A percentile compares a stretch with the other conserved stretches of the same genome.
Conservation (phyloP, 2,329 filamentous ascomycete genomes). For the Chaetomiaceae sp. region DNA sequence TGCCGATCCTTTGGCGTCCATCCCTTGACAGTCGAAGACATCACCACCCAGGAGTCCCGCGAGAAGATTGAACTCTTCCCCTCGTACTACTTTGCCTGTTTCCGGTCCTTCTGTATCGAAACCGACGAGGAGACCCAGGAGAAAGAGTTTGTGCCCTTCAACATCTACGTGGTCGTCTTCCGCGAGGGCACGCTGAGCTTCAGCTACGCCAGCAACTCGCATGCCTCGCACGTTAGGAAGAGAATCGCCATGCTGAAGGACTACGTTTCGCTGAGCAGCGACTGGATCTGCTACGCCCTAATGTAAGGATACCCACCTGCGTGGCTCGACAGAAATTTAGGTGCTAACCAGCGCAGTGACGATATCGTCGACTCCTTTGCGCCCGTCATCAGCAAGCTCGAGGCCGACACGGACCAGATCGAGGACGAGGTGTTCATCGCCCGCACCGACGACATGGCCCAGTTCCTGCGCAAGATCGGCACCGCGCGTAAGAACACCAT, state of each 20-base stretch:
- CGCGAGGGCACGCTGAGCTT: constrained; percentile 93
- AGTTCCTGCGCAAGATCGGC: constrained; percentile 83
- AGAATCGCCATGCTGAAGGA: constrained; percentile 91
- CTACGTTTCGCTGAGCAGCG: constrained; percentile 88
- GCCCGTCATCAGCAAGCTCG: constrained; percentile 80
- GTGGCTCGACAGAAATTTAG: neutral
- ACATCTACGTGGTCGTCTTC: constrained; percentile 96
- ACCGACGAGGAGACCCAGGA: constrained; percentile 71
- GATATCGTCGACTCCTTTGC: constrained; percentile 97
- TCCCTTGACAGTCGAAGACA: constrained; percentile 93
- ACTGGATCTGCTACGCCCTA: constrained; percentile 98
- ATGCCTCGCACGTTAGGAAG: constrained; percentile 83
- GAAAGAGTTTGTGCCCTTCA: constrained; percentile 87
- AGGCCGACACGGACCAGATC: constrained; percentile 84
- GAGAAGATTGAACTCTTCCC: constrained; percentile 98
- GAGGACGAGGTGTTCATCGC: constrained; percentile 95
- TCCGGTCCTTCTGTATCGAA: constrained; percentile 78
- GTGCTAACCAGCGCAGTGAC: constrained; percentile 54
- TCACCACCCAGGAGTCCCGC: constrained; percentile 87
- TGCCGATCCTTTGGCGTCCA: constrained; percentile 95
- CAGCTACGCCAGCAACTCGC: constrained; percentile 82
- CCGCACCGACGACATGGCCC: constrained; percentile 81
- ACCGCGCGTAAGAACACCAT: constrained; percentile 92
- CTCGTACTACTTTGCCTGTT: constrained; percentile 97
- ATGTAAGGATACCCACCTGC: constrained; percentile 57